Conservation (phyloP, 495 filamentous ascomycete species). For the Podospora tetraspora region DNA sequence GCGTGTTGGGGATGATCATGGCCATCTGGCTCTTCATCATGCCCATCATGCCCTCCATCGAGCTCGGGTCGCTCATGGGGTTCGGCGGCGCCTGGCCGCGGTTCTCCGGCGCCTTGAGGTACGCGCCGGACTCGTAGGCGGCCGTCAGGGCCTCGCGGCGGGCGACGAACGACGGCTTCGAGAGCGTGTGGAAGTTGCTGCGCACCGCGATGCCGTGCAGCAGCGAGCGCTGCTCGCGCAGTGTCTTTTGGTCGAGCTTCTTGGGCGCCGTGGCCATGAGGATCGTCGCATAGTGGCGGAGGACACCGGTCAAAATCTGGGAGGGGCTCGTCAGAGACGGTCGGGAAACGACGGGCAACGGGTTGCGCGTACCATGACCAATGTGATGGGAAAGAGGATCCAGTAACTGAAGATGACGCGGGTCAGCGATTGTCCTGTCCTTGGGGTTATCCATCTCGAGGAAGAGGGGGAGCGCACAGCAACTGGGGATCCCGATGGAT, state of each 20-base stretch:
- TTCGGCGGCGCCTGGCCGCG: slow-evolving; percentile 85
- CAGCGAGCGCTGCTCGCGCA: slow-evolving; percentile 83
- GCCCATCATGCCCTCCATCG: slow-evolving; percentile 99
- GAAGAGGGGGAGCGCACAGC: slow-evolving; percentile 55
- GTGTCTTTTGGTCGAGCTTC: slow-evolving; percentile 65
- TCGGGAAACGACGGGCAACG: background rate
- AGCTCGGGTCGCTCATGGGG: slow-evolving; percentile 93
- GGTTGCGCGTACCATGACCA: slow-evolving; percentile 76
- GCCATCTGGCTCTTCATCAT: slow-evolving; percentile 99
- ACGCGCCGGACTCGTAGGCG: slow-evolving; percentile 76
- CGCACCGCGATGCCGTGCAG: slow-evolving; percentile 81
- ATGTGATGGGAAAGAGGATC: slow-evolving; percentile 94
- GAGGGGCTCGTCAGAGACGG: slow-evolving; percentile 1
- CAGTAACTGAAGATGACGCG: slow-evolving; percentile 63
- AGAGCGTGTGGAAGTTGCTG: slow-evolving; percentile 67
- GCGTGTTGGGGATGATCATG: slow-evolving; percentile 97
- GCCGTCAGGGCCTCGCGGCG: slow-evolving; percentile 75
- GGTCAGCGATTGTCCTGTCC: slow-evolving; percentile 9
- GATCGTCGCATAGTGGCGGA: slow-evolving; percentile 91
- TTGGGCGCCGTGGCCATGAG: slow-evolving; percentile 85
- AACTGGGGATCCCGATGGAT: slow-evolving; percentile 98
- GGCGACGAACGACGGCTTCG: slow-evolving; percentile 65
- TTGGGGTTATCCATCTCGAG: background rate
- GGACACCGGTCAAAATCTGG: slow-evolving; percentile 87
- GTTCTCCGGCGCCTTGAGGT: slow-evolving; percentile 80